Percentiles rank a stretch among this genome's conserved stretches.
phyloP scores from a whole-genome alignment of 1,139 yeast genomes.

The Taphrina communis region DNA sequence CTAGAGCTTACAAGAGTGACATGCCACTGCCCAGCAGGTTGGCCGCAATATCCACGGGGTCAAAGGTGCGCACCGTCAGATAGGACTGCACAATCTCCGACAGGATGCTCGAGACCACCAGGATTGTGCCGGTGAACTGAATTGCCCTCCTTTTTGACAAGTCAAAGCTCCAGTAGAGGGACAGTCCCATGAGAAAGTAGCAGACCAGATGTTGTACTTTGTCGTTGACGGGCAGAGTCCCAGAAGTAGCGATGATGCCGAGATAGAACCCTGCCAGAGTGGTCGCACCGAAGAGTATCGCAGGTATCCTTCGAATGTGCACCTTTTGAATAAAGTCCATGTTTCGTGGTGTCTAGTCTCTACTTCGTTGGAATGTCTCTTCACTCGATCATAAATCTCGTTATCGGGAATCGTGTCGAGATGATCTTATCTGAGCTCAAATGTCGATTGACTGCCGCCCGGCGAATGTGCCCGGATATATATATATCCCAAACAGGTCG shows the following conservation, averaged over 20 bases:
- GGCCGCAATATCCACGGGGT: constrained; percentile 52
- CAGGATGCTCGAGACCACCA: constrained; percentile 57
- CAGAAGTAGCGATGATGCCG: constrained; percentile 22
- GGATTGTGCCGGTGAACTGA: constrained; percentile 56
- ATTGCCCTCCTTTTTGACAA: constrained; percentile 54
- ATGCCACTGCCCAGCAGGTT: constrained; percentile 52
- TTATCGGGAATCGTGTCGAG: too few species aligned
- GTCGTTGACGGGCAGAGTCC: constrained; percentile 54
- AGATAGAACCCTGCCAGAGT: constrained; percentile 14
- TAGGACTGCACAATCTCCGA: constrained; percentile 61
- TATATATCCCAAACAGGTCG: background rate
- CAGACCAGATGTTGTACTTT: constrained; percentile 61
- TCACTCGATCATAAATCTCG: background rate
- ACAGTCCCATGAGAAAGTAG: constrained; percentile 59
- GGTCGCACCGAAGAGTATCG: background rate
- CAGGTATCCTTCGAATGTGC: constrained; percentile 18
- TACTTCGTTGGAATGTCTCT: background rate
- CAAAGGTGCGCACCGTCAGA: constrained; percentile 52
- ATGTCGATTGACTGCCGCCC: background rate
- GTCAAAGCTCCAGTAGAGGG: constrained; percentile 63
- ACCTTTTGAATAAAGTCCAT: background rate
- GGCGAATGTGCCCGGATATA: background rate
- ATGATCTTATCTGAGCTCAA: background rate
- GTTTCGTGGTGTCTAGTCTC: background rate
- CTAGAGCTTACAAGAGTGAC: constrained; percentile 49